Conservation (phyloP, 768 basidiomycete genomes). For the Multifurca ochricompacta region DNA sequence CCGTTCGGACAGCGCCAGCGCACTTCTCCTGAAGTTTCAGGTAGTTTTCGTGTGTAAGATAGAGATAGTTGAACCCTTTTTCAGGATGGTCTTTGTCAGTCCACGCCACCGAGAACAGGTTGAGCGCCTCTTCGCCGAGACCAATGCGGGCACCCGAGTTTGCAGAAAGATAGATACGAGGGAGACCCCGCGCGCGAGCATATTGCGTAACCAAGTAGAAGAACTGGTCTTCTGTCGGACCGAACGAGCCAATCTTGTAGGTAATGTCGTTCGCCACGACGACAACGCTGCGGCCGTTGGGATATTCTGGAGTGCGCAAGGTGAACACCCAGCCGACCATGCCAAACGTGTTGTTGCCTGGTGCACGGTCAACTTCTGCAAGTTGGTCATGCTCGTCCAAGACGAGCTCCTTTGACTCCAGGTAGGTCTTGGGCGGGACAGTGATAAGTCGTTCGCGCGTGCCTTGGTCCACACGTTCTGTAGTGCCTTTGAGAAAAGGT, state of each 20-base stretch:
- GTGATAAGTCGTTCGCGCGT: conserved; percentile 51
- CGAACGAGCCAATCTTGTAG: conserved; percentile 97
- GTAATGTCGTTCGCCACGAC: conserved; percentile 98
- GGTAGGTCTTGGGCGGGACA: conserved; percentile 69
- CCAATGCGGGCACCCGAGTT: conserved; percentile 98
- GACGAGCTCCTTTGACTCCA: conserved; percentile 86
- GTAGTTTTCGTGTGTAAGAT: conserved; percentile 88
- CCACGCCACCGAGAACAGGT: conserved; percentile 90
- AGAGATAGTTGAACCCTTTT: conserved; percentile 94
- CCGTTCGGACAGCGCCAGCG: conserved; percentile 64
- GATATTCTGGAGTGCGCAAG: conserved; percentile 86
- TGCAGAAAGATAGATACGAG: conserved; percentile 95
- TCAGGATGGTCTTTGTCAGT: conserved; percentile 73
- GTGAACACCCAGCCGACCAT: conserved; percentile 99
- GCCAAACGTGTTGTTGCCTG: conserved; percentile 91
- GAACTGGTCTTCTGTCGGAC: conserved; percentile 91
- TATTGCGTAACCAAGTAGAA: conserved; percentile 94
- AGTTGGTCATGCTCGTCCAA: conserved; percentile 90
- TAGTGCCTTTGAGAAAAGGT: conserved; percentile 94
- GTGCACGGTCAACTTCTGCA: conserved; percentile 82
- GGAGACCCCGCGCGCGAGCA: conserved; percentile 79
- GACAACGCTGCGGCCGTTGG: conserved; percentile 76
- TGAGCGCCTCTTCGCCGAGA: conserved; percentile 84
- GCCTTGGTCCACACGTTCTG: conserved; percentile 86
- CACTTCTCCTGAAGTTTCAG: conserved; percentile 87